Base-by-base conservation (phyloP, 2,329 filamentous ascomycete genomes). In the Dendrostoma leiphaemia region DNA sequence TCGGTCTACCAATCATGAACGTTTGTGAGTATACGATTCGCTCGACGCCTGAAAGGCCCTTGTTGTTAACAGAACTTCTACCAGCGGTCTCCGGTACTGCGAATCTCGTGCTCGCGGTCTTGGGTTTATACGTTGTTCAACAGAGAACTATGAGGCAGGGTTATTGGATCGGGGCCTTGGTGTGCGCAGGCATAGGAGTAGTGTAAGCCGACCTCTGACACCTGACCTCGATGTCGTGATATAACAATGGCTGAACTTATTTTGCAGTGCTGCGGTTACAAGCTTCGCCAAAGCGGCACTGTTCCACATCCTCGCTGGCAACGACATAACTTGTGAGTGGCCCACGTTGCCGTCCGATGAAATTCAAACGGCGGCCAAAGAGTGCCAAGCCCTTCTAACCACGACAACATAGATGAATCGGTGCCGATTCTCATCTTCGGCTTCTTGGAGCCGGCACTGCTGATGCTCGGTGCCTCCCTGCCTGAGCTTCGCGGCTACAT, bases 301-400 rank as follows among this genome's bases (percentile, higher is more conserved):
- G 7, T 46, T 52, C 41, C 50, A 52, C 13, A 38, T 52, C 24
- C 41, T 52, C 2, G 37, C 38, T 23, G 26, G 41, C 19, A 19
- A 46, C n/a, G 50, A 52, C 23, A 34, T 52, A 2, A 46, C 50
- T 15, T 52, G 50, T 52, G 13, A 52, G 50, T 26, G 21, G 10
- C 17, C 8, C 4, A 10, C 1, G 5, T 5, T 23, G 8, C 9
- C 7, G 6, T 9, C n/a, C 2, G 6, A 2, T 2, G 13, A 51
- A 35, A 6, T 9, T 6, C 10, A 5, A n/a, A n/a, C n/a, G n/a
- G n/a, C n/a, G n/a, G n/a, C n/a, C n/a, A n/a, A n/a, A n/a, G n/a
- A n/a, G n/a, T n/a, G n/a, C n/a, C n/a, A n/a, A n/a, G n/a, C n/a
- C n/a, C n/a, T n/a, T n/a, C n/a, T 34, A 3, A 13, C 15, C 28